Evolutionary conservation across 805 yeast genomes (phyloP), one percentile per base, ranked within the genome.

Genomic region (Zygosaccharomyces lentus): DNA sequence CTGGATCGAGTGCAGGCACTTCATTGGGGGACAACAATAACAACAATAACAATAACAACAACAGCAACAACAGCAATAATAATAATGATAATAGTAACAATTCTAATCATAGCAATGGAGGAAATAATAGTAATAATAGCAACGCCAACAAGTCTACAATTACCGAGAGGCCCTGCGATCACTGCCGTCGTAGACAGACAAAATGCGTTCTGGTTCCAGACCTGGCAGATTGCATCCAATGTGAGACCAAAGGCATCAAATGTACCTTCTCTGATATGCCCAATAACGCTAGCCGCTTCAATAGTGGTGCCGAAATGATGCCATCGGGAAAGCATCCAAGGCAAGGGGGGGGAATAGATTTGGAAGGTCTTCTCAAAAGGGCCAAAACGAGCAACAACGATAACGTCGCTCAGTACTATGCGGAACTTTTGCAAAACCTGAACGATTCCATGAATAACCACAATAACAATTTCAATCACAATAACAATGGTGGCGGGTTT

Each of bases 101-200:
- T 10, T n/a, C n/a, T 25, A 9, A 16, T n/a, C 39, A 41, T 17
- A 37, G 10, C 25, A 40, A 37, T 23, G 17, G 17, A 9, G 30
- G 26, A 21, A 7, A 26, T 9, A 19, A 12, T n/a, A 29, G 37
- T 19, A 24, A 13, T n/a, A 35, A 36, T 23, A 47, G 34, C 12
- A 49, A 38, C 13, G 34, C 35, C 15, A 49, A 47, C 40, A 50
- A 46, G 27, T 39, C 54, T 1, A 37, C 36, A 9, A 43, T 46
- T 13, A 53, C 53, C 6, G 55, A 51, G 15, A 50, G 54, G 6
- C 91, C 95, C 0, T 89, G 96, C 61, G 96, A 87, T 59, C 87
- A 82, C 54, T 90, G 97, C 64, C 73, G 95, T 34, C 70, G 89
- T 47, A 73, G 90, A 39, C 87, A 86, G 59, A 83, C 84, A 17